Conservation (phyloP, 495 filamentous ascomycete genomes). For the Glonium stellatum region DNA sequence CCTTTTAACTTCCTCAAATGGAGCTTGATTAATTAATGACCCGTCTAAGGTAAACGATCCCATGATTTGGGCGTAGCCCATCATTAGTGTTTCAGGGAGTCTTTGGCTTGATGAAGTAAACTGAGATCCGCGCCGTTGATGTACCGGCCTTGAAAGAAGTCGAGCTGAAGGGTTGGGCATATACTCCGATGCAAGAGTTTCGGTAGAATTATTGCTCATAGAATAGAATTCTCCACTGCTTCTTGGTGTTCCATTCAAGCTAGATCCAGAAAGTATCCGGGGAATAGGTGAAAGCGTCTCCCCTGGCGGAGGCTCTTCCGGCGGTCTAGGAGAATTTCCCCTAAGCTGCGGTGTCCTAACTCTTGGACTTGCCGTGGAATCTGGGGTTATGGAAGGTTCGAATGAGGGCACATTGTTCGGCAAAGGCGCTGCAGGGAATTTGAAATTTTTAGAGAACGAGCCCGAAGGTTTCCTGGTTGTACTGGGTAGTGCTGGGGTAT, state of each 20-base stretch:
- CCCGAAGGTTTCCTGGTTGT: slow-evolving; percentile 33
- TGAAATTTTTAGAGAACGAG: slow-evolving; percentile 52
- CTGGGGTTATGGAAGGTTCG: slow-evolving; percentile 11
- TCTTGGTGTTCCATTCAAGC: slow-evolving; percentile 60
- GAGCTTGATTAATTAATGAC: slow-evolving; percentile 78
- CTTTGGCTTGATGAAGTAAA: slow-evolving; percentile 43
- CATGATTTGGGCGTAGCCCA: slow-evolving; percentile 95
- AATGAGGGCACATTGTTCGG: slow-evolving; percentile 26
- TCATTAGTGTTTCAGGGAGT: slow-evolving; percentile 75
- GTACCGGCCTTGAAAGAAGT: slow-evolving; percentile 44
- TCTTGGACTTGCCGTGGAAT: slow-evolving; percentile 17
- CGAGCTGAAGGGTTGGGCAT: slow-evolving; percentile 55
- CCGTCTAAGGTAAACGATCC: slow-evolving; percentile 89
- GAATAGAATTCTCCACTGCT: slow-evolving; percentile 95
- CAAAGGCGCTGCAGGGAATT: slow-evolving; percentile 52
- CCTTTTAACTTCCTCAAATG: slow-evolving; percentile 91
- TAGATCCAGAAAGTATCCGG: slow-evolving; percentile 66
- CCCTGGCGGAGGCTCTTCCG: slow-evolving; percentile 28
- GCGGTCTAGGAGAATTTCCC: slow-evolving; percentile 31
- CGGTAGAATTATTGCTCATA: slow-evolving; percentile 84
- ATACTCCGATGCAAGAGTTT: slow-evolving; percentile 90
- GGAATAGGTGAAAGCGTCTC: slow-evolving; percentile 49
- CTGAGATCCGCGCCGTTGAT: slow-evolving; percentile 57
- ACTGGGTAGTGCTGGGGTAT: slow-evolving; percentile 28
- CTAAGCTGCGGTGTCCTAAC: slow-evolving; percentile 24